A percentile compares a stretch with the other conserved stretches of the same genome.
phyloP scores from a whole-genome alignment of 306 rosid genomes.

The Sechiopsis laciniata region DNA sequence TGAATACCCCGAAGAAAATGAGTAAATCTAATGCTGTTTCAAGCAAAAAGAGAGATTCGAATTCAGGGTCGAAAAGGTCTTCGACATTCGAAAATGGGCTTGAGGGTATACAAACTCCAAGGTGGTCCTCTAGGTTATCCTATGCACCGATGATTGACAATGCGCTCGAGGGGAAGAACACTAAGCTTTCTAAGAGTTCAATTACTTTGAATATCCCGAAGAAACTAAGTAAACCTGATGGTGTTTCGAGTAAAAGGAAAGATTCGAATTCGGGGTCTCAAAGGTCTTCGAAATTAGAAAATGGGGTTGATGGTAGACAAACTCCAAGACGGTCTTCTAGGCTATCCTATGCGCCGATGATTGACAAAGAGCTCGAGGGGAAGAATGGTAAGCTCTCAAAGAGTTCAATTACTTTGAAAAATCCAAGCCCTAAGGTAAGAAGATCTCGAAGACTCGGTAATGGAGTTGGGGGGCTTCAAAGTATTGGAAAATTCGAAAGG shows the following conservation, averaged over 20 bases:
- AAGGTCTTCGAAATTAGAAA: constrained; percentile 30
- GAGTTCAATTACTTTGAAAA: constrained; percentile 16
- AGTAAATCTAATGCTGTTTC: too few species aligned
- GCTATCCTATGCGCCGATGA: constrained; percentile 19
- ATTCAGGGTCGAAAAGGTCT: too few species aligned
- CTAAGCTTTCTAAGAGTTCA: too few species aligned
- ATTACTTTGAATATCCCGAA: too few species aligned
- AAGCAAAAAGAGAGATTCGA: too few species aligned
- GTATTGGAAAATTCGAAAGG: constrained; percentile 27
- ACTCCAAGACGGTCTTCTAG: constrained; percentile 44
- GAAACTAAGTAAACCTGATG: constrained; percentile 13
- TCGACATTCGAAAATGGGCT: too few species aligned
- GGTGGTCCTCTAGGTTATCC: too few species aligned
- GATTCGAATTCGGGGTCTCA: constrained; percentile 18
- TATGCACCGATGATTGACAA: too few species aligned
- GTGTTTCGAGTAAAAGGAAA: constrained; percentile 13
- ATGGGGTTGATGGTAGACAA: constrained; percentile 21
- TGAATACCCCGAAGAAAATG: too few species aligned
- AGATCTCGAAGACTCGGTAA: constrained; percentile 19
- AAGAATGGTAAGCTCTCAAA: constrained; percentile 5
- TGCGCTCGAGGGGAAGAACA: too few species aligned
- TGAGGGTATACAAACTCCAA: too few species aligned
- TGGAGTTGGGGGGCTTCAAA: constrained; percentile 18
- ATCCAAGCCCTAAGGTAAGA: constrained; percentile 18
- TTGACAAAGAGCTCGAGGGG: background rate